phyloP scores from a whole-genome alignment of 2,329 filamentous ascomycete species.

The Penicillium aurantiogriseum region DNA sequence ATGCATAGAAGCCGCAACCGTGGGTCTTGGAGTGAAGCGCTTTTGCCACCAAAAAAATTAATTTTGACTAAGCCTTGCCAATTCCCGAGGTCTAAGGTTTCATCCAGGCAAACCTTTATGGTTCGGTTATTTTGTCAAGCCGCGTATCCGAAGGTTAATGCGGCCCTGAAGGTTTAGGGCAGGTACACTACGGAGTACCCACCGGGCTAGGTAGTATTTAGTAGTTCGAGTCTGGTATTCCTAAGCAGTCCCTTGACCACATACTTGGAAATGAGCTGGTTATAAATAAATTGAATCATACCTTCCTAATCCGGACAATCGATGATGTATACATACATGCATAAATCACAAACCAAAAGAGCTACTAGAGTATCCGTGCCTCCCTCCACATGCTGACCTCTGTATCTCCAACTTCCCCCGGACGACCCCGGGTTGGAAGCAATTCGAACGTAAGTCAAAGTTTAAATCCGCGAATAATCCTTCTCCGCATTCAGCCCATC shows the following conservation, averaged over 20 bases:
- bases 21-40: constrained; percentile 9
- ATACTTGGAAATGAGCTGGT: too few species aligned
- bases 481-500: constrained; percentile 7
- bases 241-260: background rate
- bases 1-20: background rate
- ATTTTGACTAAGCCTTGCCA: constrained; percentile 1
- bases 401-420: constrained; percentile 1
- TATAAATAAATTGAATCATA: background rate
- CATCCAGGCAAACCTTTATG: background rate
- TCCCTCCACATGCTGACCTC: background rate
- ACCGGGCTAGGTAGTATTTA: background rate
- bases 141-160: background rate
- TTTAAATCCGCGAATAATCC: constrained; percentile 8
- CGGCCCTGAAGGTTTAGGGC: background rate
- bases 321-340: too few species aligned
- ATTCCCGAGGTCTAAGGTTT: background rate
- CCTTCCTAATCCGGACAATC: background rate
- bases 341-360: background rate
- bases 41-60: constrained; percentile 6
- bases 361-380: background rate
- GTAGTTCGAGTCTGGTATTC: background rate
- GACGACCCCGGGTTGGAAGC: background rate
- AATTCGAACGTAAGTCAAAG: background rate
- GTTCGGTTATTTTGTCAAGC: background rate
- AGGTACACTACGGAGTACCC: background rate